These are phyloP conservation scores for Blastobotrys parvus DNA, from an alignment of 805 yeast species.

Conservation along the genomic window DNA sequence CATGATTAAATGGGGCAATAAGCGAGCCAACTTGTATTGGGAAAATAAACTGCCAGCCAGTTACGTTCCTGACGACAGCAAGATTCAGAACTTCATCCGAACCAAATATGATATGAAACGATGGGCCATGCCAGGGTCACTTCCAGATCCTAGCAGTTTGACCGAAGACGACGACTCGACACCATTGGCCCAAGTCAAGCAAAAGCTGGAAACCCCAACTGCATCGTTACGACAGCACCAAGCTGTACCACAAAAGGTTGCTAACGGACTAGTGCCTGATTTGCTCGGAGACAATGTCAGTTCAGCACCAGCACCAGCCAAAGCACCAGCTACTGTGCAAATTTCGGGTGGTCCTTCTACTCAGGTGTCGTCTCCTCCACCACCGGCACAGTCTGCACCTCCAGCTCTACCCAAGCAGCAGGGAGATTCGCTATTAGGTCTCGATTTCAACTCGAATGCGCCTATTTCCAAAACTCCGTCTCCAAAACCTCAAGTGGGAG, in stretches of 20 bases:
- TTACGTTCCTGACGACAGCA: slow-evolving; percentile 73
- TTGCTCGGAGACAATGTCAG: slow-evolving; percentile 29
- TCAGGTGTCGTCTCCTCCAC: slow-evolving; percentile 7
- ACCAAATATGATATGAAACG: slow-evolving; percentile 87
- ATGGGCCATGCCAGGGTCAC: slow-evolving; percentile 55
- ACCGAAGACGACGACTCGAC: slow-evolving; percentile 13
- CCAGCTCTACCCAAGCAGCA: slow-evolving; percentile 10
- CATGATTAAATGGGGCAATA: slow-evolving; percentile 84
- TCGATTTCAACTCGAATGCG: slow-evolving; percentile 19
- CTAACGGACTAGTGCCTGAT: slow-evolving; percentile 39
- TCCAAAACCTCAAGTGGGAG: slow-evolving; percentile 8
- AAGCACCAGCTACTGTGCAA: slow-evolving; percentile 2
- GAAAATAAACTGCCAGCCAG: slow-evolving; percentile 65
- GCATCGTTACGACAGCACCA: slow-evolving; percentile 8
- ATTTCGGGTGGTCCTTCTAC: background rate
- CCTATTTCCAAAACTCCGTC: slow-evolving; percentile 6
- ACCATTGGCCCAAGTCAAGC: slow-evolving; percentile 18
- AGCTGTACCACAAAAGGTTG: slow-evolving; percentile 9
- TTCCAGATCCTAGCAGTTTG: slow-evolving; percentile 53
- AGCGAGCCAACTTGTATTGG: slow-evolving; percentile 73
- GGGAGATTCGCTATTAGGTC: slow-evolving; percentile 15
- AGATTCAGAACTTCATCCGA: slow-evolving; percentile 81
- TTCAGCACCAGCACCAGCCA: slow-evolving; percentile 1
- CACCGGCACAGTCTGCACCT: slow-evolving; percentile 7
- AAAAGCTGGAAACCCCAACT: slow-evolving; percentile 5